Conservation (phyloP, 2,329 filamentous ascomycete genomes). For the Neobulgaria alba region DNA sequence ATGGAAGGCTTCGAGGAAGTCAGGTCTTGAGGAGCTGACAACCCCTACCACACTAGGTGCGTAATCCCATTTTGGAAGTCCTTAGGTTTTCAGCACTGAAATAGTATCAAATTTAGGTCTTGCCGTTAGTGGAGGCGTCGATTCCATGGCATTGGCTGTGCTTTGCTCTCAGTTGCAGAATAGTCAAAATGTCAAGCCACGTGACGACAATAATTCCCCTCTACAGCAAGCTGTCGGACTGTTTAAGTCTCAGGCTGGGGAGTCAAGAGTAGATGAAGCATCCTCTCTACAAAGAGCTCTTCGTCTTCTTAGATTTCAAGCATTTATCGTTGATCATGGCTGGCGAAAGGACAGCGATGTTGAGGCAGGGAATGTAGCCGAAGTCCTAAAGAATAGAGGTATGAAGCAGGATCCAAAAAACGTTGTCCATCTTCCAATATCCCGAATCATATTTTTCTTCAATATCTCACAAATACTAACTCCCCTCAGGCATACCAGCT, state of each 20-base stretch:
- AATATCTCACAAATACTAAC: conserved; percentile 1
- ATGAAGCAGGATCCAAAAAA: too few relatives aligned
- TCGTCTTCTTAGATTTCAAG: conserved; percentile 39
- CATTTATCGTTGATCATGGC: conserved; percentile 49
- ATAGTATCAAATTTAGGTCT: conserved; percentile 47
- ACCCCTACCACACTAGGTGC: too few relatives aligned
- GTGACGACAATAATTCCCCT: too few relatives aligned
- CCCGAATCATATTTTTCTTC: neutral
- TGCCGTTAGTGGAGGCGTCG: conserved; percentile 85
- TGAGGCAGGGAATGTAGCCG: conserved; percentile 44
- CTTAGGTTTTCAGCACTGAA: too few relatives aligned
- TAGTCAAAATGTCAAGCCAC: neutral
- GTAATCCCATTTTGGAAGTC: too few relatives aligned
- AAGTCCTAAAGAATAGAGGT: conserved; percentile 19
- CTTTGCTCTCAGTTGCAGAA: conserved; percentile 47
- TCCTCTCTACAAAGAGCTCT: conserved; percentile 14
- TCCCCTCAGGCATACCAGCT: conserved; percentile 21
- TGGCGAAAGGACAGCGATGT: conserved; percentile 42
- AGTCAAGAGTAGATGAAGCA: neutral
- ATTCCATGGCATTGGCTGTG: conserved; percentile 91
- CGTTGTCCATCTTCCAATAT: neutral
- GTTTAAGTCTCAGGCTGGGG: too few relatives aligned
- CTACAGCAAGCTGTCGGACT: too few relatives aligned
- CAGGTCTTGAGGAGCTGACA: too few relatives aligned
- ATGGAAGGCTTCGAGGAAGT: too few relatives aligned